These are phyloP conservation scores for Penicillium sclerotigenum DNA, from an alignment of 2,329 filamentous ascomycete genomes.

Conservation along the genomic window DNA sequence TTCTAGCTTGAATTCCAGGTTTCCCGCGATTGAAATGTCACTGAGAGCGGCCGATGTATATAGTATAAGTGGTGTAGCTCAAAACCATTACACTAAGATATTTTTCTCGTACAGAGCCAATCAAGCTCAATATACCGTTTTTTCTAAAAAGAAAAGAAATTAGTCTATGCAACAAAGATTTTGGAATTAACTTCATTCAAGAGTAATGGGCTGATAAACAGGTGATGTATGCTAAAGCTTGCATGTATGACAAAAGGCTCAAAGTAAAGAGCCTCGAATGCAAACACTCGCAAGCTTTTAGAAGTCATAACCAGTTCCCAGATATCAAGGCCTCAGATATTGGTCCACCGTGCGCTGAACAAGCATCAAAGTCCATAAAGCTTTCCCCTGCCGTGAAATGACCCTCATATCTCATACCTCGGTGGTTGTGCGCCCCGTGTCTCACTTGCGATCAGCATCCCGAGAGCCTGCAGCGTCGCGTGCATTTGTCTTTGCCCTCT, in stretches of 20 bases:
- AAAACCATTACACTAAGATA: too few relatives aligned
- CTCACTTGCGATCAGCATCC: not conserved
- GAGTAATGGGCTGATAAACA: not conserved
- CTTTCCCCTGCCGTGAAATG: not conserved
- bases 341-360: not conserved
- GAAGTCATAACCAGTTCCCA: not conserved
- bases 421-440: not conserved
- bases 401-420: not conserved
- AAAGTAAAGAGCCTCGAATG: not conserved
- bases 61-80: too few relatives aligned
- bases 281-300: not conserved
- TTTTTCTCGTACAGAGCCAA: not conserved
- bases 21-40: not conserved
- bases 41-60: not conserved
- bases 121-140: too few relatives aligned
- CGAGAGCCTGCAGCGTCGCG: not conserved
- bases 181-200: not conserved
- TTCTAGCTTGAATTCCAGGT: not conserved
- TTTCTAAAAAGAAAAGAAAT: fast-evolving
- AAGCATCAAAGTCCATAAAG: not conserved
- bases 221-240: not conserved
- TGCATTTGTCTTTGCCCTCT: not conserved
- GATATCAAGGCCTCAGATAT: not conserved
- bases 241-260: not conserved
- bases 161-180: not conserved